phyloP scores from a whole-genome alignment of 805 yeast genomes.

The Candida succiphila region DNA sequence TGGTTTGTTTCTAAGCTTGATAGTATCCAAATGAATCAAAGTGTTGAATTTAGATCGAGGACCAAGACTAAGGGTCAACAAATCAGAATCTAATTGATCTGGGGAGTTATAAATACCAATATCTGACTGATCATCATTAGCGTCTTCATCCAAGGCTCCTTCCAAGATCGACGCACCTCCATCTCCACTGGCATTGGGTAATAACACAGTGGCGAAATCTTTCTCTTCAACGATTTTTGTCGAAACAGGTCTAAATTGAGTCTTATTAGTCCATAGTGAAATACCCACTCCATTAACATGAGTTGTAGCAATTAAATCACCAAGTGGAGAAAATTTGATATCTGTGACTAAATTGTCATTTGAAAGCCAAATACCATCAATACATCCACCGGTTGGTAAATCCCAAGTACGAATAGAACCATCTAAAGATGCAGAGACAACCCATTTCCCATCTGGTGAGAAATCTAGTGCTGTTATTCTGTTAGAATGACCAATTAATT shows the following conservation, averaged over 20 bases:
- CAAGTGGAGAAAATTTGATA: conserved; percentile 73
- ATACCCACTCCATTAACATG: conserved; percentile 89
- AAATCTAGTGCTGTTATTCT: conserved; percentile 83
- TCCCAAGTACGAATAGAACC: conserved; percentile 94
- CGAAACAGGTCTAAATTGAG: conserved; percentile 72
- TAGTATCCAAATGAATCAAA: conserved; percentile 69
- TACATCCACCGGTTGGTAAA: conserved; percentile 92
- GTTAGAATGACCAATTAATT: conserved; percentile 81
- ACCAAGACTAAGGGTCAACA: conserved; percentile 67
- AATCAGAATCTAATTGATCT: conserved; percentile 49
- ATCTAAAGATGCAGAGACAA: conserved; percentile 75
- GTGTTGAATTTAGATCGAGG: conserved; percentile 77
- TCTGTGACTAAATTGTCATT: conserved; percentile 79
- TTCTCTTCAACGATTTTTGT: conserved; percentile 68
- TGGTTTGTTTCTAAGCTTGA: conserved; percentile 83
- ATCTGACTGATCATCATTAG: conserved; percentile 4
- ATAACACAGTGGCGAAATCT: conserved; percentile 50
- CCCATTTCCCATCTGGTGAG: conserved; percentile 94
- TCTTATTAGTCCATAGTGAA: conserved; percentile 82
- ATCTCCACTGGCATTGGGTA: conserved; percentile 76
- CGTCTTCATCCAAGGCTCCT: conserved; percentile 58
- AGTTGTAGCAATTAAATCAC: conserved; percentile 85
- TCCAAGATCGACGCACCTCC: conserved; percentile 64
- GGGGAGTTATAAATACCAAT: conserved; percentile 40
- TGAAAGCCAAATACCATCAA: conserved; percentile 77